Conservation (phyloP, 805 yeast species). For the Candida insectorum region DNA sequence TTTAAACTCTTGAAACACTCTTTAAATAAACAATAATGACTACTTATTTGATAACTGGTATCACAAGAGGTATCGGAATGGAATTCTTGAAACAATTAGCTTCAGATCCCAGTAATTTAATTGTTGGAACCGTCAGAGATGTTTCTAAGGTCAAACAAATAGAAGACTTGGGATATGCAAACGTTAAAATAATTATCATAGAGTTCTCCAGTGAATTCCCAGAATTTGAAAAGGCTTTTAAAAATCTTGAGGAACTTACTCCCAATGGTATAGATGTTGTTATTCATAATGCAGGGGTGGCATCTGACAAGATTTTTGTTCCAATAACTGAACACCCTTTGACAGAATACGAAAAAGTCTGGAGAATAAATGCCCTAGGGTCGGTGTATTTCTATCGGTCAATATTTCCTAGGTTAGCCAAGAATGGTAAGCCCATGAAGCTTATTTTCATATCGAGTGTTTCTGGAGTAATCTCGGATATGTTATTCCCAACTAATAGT, state of each 20-base stretch:
- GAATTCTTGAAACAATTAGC: slow-evolving; percentile 24
- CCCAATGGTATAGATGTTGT: slow-evolving; percentile 20
- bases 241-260: slow-evolving; percentile 6
- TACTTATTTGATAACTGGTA: slow-evolving; percentile 28
- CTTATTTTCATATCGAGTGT: slow-evolving; percentile 12
- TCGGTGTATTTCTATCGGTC: slow-evolving; percentile 2
- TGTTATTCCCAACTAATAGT: slow-evolving; percentile 5
- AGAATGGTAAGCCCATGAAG: slow-evolving; percentile 1
- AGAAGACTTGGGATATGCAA: slow-evolving; percentile 5
- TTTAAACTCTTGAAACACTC: no score
- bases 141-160: slow-evolving; percentile 20
- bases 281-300: slow-evolving; percentile 9
- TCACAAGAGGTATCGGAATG: slow-evolving; percentile 43
- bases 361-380: slow-evolving; percentile 1
- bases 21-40: no score
- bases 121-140: slow-evolving; percentile 40
- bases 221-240: slow-evolving; percentile 7
- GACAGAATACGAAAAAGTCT: slow-evolving; percentile 5
- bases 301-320: background rate
- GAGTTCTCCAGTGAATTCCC: background rate
- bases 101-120: slow-evolving; percentile 20
- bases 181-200: slow-evolving; percentile 7
- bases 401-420: slow-evolving; percentile 1
- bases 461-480: slow-evolving; percentile 2
- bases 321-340: background rate